Evolutionary conservation across 129 eudicot species (phyloP).

Genomic region (Tanacetum coccineum): DNA sequence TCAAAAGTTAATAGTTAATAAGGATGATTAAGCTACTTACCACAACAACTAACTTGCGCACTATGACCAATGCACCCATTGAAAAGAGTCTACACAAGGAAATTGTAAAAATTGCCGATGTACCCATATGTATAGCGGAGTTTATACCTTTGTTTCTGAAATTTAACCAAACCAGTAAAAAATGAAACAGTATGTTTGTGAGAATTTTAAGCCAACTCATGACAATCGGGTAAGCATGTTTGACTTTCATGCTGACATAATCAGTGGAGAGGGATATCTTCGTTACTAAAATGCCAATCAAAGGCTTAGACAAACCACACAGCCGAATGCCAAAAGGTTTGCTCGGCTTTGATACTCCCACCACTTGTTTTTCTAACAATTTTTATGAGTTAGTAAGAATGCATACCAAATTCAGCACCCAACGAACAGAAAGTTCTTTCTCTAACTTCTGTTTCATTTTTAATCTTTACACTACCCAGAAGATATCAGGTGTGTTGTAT

Average conservation of each 20-base stretch:
- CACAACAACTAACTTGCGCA: constrained; percentile 58
- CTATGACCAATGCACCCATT: constrained; percentile 65
- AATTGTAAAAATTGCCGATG: constrained; percentile 64
- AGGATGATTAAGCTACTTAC: constrained; percentile 37
- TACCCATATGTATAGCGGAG: constrained; percentile 85
- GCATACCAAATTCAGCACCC: constrained; percentile 3
- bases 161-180: constrained; percentile 82
- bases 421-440: background rate
- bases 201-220: constrained; percentile 61
- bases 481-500: constrained; percentile 15
- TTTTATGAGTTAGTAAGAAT: constrained; percentile 18
- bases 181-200: constrained; percentile 58
- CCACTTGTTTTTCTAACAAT: constrained; percentile 1
- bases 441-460: constrained; percentile 5
- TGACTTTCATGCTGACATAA: constrained; percentile 49
- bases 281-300: constrained; percentile 32
- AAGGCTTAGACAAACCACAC: constrained; percentile 52
- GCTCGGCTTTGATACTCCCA: constrained; percentile 11
- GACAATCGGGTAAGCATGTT: constrained; percentile 64
- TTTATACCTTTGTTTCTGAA: constrained; percentile 81
- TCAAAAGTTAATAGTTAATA: constrained; percentile 8
- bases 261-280: constrained; percentile 37
- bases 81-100: constrained; percentile 79
- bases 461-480: constrained; percentile 13
- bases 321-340: constrained; percentile 8